phyloP scores from a whole-genome alignment of 1,284 basidiomycete species.

The Trametes versicolor region DNA sequence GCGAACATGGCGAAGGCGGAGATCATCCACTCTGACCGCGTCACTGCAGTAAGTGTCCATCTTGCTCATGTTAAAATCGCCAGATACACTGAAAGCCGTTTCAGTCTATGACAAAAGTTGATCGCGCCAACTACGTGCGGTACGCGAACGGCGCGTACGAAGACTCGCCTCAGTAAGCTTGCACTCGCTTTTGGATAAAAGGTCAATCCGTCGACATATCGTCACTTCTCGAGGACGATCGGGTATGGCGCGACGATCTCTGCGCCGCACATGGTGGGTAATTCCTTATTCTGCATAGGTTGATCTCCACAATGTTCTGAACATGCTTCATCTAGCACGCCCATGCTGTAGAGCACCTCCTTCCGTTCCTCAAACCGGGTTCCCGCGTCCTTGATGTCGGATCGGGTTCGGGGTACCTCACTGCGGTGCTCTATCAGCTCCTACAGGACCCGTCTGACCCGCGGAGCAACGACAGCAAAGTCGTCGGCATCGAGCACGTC shows the following conservation, averaged over 20 bases:
- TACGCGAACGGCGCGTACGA: slow-evolving; percentile 68
- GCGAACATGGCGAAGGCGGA: slow-evolving; percentile 65
- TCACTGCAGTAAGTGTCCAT: slow-evolving; percentile 44
- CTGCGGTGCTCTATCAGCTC: slow-evolving; percentile 82
- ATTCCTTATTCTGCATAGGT: not conserved
- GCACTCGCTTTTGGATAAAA: slow-evolving; percentile 8
- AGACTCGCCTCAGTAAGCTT: slow-evolving; percentile 79
- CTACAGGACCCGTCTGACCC: slow-evolving; percentile 50
- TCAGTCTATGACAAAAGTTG: slow-evolving; percentile 78
- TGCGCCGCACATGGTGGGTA: slow-evolving; percentile 86
- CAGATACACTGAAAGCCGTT: not conserved
- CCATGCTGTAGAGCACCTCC: slow-evolving; percentile 78
- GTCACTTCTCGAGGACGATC: slow-evolving; percentile 61
- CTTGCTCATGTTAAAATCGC: not conserved
- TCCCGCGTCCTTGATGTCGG: slow-evolving; percentile 85
- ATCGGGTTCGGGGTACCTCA: slow-evolving; percentile 82
- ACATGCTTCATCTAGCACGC: slow-evolving; percentile 72
- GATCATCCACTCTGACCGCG: slow-evolving; percentile 65
- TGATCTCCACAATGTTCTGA: slow-evolving; percentile 7
- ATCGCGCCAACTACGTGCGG: slow-evolving; percentile 79
- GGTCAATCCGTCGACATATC: slow-evolving; percentile 1
- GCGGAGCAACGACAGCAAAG: slow-evolving; percentile 55
- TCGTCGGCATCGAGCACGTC: slow-evolving; percentile 95
- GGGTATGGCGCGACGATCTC: slow-evolving; percentile 88
- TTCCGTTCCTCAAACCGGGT: slow-evolving; percentile 76